These are phyloP conservation scores for Saksenaea oblongispora DNA, from an alignment of 371 early-diverging fungal genomes.

Conservation along the genomic window DNA sequence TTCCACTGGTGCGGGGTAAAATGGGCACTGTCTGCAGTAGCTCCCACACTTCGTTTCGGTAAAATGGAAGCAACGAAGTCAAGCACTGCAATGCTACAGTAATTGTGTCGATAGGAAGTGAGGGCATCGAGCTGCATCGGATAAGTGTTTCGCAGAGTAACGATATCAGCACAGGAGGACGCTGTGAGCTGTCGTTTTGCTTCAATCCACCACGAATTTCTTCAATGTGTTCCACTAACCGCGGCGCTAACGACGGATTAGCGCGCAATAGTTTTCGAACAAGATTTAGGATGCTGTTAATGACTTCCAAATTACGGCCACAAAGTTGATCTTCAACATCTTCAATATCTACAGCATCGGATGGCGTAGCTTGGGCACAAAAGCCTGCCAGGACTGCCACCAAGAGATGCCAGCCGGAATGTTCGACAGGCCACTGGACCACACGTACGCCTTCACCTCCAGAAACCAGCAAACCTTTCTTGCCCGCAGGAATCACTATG, in stretches of 20 bases:
- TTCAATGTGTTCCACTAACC: conserved; percentile 35
- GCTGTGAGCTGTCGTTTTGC: too few species aligned
- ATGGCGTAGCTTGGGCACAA: background rate
- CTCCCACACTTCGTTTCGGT: conserved; percentile 32
- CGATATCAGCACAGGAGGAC: conserved; percentile 26
- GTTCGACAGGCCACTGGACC: conserved; percentile 22
- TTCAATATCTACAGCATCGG: conserved; percentile 10
- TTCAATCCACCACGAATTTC: background rate
- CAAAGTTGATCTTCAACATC: conserved; percentile 18
- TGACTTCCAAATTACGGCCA: conserved; percentile 21
- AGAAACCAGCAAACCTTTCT: conserved; percentile 22
- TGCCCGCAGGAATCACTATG: conserved; percentile 21
- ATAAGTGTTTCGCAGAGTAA: conserved; percentile 28
- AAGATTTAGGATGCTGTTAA: conserved; percentile 30
- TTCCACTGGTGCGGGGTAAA: conserved; percentile 32
- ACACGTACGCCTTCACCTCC: conserved; percentile 12
- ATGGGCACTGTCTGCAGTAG: conserved; percentile 34
- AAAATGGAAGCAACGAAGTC: conserved; percentile 32
- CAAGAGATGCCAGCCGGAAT: conserved; percentile 45
- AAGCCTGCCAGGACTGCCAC: conserved; percentile 23
- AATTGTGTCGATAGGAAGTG: conserved; percentile 23
- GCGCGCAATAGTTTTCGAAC: conserved; percentile 24
- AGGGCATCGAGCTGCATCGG: conserved; percentile 12
- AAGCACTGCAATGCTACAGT: conserved; percentile 34
- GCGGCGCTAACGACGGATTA: conserved; percentile 18